Conservation (phyloP, 1,284 basidiomycete genomes). For the Calocybe gambosa region DNA sequence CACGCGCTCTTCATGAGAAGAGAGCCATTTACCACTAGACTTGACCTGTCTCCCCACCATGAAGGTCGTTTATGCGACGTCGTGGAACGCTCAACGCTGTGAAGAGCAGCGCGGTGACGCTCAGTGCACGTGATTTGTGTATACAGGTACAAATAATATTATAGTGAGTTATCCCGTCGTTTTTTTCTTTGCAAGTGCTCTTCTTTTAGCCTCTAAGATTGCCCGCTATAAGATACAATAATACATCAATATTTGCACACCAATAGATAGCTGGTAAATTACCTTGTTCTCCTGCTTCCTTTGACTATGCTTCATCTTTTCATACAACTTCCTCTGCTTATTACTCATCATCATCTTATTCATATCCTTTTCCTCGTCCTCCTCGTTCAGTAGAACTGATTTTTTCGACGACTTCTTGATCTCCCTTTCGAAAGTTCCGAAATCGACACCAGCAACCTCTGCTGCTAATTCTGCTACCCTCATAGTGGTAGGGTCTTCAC, state of each 20-base stretch:
- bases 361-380: constrained; percentile 76
- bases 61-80: constrained; percentile 7
- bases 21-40: constrained; percentile 17
- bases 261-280: constrained; percentile 20
- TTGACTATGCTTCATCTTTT: constrained; percentile 90
- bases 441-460: constrained; percentile 85
- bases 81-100: background rate
- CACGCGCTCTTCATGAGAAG: constrained; percentile 16
- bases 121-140: background rate
- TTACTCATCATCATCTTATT: constrained; percentile 99
- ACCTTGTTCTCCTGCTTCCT: constrained; percentile 81
- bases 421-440: constrained; percentile 77
- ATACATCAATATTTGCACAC: background rate
- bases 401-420: constrained; percentile 59
- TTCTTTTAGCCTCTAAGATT: constrained; percentile 56
- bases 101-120: background rate
- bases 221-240: constrained; percentile 38
- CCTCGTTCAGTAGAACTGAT: constrained; percentile 21
- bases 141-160: too few relatives aligned
- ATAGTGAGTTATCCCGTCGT: too few relatives aligned
- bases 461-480: constrained; percentile 92
- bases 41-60: constrained; percentile 24
- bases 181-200: constrained; percentile 53
- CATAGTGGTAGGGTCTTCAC: constrained; percentile 63
- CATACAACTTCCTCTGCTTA: constrained; percentile 93